phyloP scores from a whole-genome alignment of 192 early-diverging fungal species.

The Umbelopsis ramanniana region DNA sequence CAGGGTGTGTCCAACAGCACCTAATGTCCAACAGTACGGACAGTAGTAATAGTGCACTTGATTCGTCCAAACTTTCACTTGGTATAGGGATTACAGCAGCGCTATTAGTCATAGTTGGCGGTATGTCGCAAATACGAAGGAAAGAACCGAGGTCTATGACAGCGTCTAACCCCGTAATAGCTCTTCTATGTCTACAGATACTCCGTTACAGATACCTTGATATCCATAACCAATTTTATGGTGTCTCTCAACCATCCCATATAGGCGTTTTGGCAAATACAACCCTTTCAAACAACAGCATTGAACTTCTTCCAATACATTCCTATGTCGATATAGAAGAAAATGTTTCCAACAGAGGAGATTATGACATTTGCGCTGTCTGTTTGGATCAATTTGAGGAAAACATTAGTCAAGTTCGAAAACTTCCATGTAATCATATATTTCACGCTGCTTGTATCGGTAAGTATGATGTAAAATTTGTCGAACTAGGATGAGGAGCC shows the following conservation, averaged over 20 bases:
- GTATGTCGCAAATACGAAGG: background rate
- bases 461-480: background rate
- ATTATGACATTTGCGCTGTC: background rate
- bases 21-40: background rate
- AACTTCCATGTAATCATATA: background rate
- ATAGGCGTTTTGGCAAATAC: background rate
- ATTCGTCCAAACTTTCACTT: background rate
- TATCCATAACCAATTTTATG: background rate
- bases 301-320: background rate
- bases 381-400: background rate
- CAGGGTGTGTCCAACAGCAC: too few relatives aligned
- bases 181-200: conserved; percentile 5
- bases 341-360: background rate
- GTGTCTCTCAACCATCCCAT: too few relatives aligned
- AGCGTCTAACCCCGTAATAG: background rate
- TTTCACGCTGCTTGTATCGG: conserved; percentile 1
- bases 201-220: background rate
- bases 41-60: too few relatives aligned
- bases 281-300: background rate
- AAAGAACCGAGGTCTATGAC: too few relatives aligned
- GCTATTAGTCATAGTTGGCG: background rate
- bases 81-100: background rate
- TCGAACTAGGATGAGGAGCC: background rate
- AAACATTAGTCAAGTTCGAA: background rate
- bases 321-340: background rate